Base-by-base conservation (phyloP, 768 basidiomycete genomes). In the Mycena galericulata region DNA sequence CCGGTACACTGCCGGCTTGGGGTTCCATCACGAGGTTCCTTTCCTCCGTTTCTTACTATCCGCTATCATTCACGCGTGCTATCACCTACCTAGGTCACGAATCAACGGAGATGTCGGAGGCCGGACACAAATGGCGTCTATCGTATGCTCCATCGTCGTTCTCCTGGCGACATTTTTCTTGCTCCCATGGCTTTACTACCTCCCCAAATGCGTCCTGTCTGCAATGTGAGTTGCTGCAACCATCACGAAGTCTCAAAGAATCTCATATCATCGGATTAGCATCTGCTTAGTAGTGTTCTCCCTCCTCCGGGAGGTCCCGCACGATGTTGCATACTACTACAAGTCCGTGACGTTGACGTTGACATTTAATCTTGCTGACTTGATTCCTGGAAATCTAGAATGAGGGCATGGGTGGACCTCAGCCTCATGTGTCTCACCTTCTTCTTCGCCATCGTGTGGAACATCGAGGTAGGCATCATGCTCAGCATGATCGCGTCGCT, bases 321-420 rank as follows among this genome's bases (percentile, higher is more conserved):
- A 97, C 69, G 97, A 98, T 72, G 81, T 98, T 40, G 72, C 83
- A 30, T 98, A 92, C 77, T 96, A 94, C 75, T 94, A 91, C 89
- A 90, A 84, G 94, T 94, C 67, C 29, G 86, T 80, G 15, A 12
- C 46, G 57, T 47, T 41, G 22, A 10, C 36, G 2, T 38, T 46
- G 24, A 17, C 26, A 10, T 43, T 54, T 30, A 12, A 15, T 18
- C 27, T 17, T 12, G 22, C 50, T 62, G 18, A 51, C 59, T 22
- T 43, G 46, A 18, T 29, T 17, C 22, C 20, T 24, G 27, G 26
- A 24, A 32, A 15, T 36, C 7, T 68, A 93, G 93, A 73, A 95
- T 98, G 88, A 76, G 88, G n/a, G 94, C 97, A n/a, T 97, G 95
- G 94, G 88, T 89, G 40, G 97, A 99, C 76, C 83, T 97, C 53